Evolutionary conservation across 2,329 filamentous ascomycete species (phyloP).

Genomic region (Shiraia bambusicola): DNA sequence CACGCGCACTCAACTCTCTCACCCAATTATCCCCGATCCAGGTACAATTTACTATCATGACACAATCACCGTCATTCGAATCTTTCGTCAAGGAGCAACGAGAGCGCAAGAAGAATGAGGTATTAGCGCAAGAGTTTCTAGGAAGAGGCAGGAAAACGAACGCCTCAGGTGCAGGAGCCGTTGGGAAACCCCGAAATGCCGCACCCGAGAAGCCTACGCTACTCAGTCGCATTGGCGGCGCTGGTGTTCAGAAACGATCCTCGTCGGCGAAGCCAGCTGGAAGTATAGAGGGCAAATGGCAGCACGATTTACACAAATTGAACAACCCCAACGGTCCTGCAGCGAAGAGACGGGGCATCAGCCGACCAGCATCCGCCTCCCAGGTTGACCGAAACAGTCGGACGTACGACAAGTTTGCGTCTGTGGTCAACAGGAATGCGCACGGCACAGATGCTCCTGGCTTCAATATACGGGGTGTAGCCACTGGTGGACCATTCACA

Average conservation of each 20-base stretch:
- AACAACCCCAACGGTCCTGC: slow-evolving; percentile 44
- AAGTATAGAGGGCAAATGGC: slow-evolving; percentile 69
- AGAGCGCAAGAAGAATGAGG: slow-evolving; percentile 70
- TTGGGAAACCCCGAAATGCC: slow-evolving; percentile 46
- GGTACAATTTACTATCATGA: slow-evolving; percentile 13
- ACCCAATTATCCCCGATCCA: slow-evolving; percentile 1
- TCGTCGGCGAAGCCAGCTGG: slow-evolving; percentile 48
- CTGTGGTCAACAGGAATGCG: slow-evolving; percentile 27
- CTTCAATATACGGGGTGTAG: slow-evolving; percentile 69
- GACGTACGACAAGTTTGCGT: slow-evolving; percentile 46
- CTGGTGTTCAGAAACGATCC: slow-evolving; percentile 66
- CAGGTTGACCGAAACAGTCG: slow-evolving; percentile 47
- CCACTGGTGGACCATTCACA: slow-evolving; percentile 66
- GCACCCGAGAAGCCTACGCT: slow-evolving; percentile 56
- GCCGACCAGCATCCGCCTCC: slow-evolving; percentile 43
- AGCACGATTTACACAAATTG: slow-evolving; percentile 65
- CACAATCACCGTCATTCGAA: slow-evolving; percentile 30
- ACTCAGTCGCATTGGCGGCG: slow-evolving; percentile 68
- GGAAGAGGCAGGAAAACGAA: slow-evolving; percentile 58
- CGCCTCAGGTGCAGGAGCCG: slow-evolving; percentile 51
- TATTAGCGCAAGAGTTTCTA: slow-evolving; percentile 72
- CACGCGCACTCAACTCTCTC: slow-evolving; percentile 1
- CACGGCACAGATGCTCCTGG: slow-evolving; percentile 43
- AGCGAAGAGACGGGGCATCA: slow-evolving; percentile 33
- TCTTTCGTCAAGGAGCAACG: slow-evolving; percentile 49